Conservation (phyloP, 768 basidiomycete genomes). For the Podaxis sp. region DNA sequence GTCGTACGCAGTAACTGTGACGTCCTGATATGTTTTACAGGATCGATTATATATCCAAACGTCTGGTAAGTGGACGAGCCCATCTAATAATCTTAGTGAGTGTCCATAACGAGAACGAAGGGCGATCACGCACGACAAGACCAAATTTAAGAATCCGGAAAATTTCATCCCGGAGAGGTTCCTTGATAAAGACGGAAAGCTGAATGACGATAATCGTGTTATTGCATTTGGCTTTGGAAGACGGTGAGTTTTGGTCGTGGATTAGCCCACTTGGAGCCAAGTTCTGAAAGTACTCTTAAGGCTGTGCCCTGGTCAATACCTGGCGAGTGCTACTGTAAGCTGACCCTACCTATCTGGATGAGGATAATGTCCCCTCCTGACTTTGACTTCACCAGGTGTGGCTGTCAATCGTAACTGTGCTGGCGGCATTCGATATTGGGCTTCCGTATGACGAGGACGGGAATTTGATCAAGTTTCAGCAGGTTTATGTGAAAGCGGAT, state of each 20-base stretch:
- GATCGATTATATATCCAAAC: conserved; percentile 4
- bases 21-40: background rate
- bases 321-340: conserved; percentile 8
- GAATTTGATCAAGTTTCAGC: conserved; percentile 18
- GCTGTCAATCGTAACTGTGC: conserved; percentile 23
- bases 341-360: background rate
- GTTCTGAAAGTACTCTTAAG: background rate
- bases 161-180: conserved; percentile 31
- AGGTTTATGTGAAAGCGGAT: conserved; percentile 4
- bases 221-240: conserved; percentile 20
- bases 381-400: conserved; percentile 12
- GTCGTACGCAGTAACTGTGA: background rate
- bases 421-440: conserved; percentile 24
- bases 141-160: conserved; percentile 26
- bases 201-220: conserved; percentile 13
- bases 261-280: background rate
- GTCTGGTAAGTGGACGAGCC: background rate
- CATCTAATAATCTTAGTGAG: too few relatives aligned
- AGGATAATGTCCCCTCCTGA: background rate
- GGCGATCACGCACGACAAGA: conserved; percentile 29
- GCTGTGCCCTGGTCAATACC: conserved; percentile 8
- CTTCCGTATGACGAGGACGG: conserved; percentile 22
- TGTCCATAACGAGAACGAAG: conserved; percentile 3
- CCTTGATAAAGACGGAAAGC: conserved; percentile 14
- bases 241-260: conserved; percentile 10